Base-by-base conservation (phyloP, 1,284 basidiomycete species). In the Cystobasidium pallidum region DNA sequence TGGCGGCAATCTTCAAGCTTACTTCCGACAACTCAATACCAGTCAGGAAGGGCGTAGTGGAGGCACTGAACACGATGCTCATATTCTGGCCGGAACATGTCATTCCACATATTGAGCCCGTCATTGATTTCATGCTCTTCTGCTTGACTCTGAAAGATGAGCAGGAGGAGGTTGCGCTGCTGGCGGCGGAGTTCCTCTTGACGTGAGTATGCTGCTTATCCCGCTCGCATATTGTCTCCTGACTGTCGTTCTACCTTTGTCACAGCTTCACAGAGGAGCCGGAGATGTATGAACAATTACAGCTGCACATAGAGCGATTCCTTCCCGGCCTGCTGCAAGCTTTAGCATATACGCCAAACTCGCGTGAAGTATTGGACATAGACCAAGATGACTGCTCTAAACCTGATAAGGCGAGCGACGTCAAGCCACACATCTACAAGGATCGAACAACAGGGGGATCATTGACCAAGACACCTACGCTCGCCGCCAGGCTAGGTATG, bases 111-210 rank as follows among this genome's bases (percentile, higher is more conserved):
- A 64, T 72, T 36, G 63, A 72, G 26, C 61, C 61, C 24, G 70
- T 72, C 32, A 66, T 72, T 49, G 70, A 72, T 21, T 72, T 72
- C 28, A 72, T 72, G 70, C 70, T 72, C 1, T 72, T 52, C 39
- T 70, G 67, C 58, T 39, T 70, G 58, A 55, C 47, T 19, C 17
- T 92, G 13, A 93, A 94, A 81, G 95, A 98, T 85, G 89, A 91
- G 82, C 91, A 98, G 81, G 93, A 96, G 83, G 89, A 88, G 72
- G 92, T 96, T 61, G 92, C 93, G 1, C 85, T 97, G 51, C 93
- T 96, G 82, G 96, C 96, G 15, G 97, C 94, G 86, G 96, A 99
- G 84, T 99, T 99, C 82, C 99, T 96, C 95, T 86, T 99, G 75
- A 97, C 95, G 1, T 99, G 36, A 58, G 67, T 52, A 10, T 24